Percentiles rank a stretch among this genome's conserved stretches.
phyloP scores from a whole-genome alignment of 805 yeast species.

The Blastobotrys muscicola region DNA sequence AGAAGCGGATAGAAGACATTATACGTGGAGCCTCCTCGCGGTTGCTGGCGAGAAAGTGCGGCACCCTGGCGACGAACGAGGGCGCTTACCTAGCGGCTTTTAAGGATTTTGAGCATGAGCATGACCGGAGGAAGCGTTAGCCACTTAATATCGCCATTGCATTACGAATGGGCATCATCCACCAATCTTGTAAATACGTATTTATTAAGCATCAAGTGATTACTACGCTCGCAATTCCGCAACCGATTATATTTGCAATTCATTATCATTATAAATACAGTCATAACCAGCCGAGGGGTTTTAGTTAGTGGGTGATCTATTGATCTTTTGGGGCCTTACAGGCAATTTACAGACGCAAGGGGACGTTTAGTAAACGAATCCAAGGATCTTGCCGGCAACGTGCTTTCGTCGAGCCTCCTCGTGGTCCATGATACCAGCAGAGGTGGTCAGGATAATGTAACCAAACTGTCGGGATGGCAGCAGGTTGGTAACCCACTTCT shows the following conservation, averaged over 20 bases:
- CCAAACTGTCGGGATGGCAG: conserved; percentile 99
- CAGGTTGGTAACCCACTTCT: conserved; percentile 97
- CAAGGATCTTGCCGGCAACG: conserved; percentile 97
- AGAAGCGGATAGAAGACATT: conserved; percentile 13
- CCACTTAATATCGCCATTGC: neutral
- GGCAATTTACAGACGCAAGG: neutral
- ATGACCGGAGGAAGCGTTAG: conserved; percentile 4
- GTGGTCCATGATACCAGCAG: conserved; percentile 99
- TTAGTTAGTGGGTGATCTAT: neutral
- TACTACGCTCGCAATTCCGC: neutral
- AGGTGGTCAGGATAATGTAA: conserved; percentile 94
- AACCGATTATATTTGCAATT: neutral
- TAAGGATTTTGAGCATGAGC: too few species aligned
- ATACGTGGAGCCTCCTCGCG: conserved; percentile 12
- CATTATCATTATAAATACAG: neutral
- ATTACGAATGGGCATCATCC: neutral
- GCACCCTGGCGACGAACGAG: conserved; percentile 12
- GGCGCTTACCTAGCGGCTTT: conserved; percentile 3
- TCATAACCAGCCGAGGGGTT: too few species aligned
- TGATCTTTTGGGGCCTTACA: neutral
- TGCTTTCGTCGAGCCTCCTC: conserved; percentile 99
- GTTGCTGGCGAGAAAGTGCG: conserved; percentile 16
- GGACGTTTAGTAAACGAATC: conserved; percentile 76
- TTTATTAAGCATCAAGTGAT: neutral
- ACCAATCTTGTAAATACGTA: neutral